Evolutionary conservation across 1,139 yeast species (phyloP).

Genomic region (Pichia sp.): DNA sequence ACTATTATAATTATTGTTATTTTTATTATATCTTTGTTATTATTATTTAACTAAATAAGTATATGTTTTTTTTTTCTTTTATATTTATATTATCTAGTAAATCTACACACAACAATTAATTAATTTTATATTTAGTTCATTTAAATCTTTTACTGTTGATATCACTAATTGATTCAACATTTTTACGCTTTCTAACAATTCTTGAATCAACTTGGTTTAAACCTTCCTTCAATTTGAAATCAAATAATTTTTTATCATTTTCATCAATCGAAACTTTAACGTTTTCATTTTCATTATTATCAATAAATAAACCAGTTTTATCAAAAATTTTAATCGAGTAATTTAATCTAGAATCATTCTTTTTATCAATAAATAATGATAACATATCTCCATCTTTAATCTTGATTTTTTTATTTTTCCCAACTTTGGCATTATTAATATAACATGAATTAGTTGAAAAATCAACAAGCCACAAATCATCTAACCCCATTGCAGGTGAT

Average conservation of each 20-base stretch:
- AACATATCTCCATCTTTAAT: constrained; percentile 60
- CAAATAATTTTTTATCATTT: constrained; percentile 8
- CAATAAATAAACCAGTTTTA: constrained; percentile 38
- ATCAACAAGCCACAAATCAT: constrained; percentile 78
- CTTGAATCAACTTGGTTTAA: constrained; percentile 4
- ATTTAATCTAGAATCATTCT: constrained; percentile 44
- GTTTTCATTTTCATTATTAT: constrained; percentile 1
- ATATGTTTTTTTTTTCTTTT: neutral
- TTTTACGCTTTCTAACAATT: constrained; percentile 6
- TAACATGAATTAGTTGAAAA: constrained; percentile 75
- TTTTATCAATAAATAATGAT: constrained; percentile 57
- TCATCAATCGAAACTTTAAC: constrained; percentile 8
- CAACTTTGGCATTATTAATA: constrained; percentile 54
- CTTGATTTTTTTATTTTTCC: constrained; percentile 55
- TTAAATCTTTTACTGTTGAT: neutral
- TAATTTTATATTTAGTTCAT: neutral
- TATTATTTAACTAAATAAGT: neutral
- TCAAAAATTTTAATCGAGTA: constrained; percentile 49
- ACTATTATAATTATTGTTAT: neutral
- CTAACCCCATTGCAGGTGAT: constrained; percentile 56
- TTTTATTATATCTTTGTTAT: neutral
- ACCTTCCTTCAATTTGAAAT: constrained; percentile 10
- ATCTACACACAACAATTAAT: neutral
- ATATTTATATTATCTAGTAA: neutral
- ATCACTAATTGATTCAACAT: constrained; percentile 7